These are phyloP conservation scores for Pythium brachiatum DNA, from an alignment of 352 stramenopile genomes.

Conservation along the genomic window DNA sequence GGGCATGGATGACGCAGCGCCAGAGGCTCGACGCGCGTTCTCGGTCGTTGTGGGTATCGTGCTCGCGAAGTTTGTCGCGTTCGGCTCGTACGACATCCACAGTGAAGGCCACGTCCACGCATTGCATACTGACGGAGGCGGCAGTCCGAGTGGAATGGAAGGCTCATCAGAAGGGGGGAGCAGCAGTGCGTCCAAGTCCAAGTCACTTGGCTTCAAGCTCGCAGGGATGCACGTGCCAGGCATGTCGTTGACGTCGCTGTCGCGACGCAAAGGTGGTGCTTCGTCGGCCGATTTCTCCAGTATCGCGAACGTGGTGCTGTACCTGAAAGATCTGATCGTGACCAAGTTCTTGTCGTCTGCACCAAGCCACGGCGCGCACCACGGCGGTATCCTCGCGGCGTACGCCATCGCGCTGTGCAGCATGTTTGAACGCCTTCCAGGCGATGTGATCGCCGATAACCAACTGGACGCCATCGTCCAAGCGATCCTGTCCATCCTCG, in stretches of 20 bases:
- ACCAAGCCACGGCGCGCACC: constrained; percentile 13
- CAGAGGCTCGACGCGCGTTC: constrained; percentile 58
- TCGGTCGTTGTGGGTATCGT: constrained; percentile 73
- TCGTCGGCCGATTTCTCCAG: constrained; percentile 65
- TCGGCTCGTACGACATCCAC: constrained; percentile 46
- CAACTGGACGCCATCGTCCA: constrained; percentile 72
- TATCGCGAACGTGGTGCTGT: constrained; percentile 68
- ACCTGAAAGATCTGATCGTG: constrained; percentile 73
- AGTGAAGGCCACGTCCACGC: constrained; percentile 30
- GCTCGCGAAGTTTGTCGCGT: constrained; percentile 69
- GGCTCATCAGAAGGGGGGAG: constrained; percentile 1
- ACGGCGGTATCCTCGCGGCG: constrained; percentile 68
- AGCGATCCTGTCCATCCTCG: constrained; percentile 59
- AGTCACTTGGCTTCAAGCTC: constrained; percentile 67
- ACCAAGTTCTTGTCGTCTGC: constrained; percentile 51
- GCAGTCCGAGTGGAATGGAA: background rate
- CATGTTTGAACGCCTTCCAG: constrained; percentile 73
- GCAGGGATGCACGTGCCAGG: constrained; percentile 51
- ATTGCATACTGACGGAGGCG: background rate
- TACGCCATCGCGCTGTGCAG: constrained; percentile 71
- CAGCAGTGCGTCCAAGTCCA: constrained; percentile 36
- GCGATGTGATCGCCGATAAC: constrained; percentile 53
- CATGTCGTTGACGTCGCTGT: constrained; percentile 44
- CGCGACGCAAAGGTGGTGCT: constrained; percentile 47
- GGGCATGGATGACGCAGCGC: constrained; percentile 69